Evolutionary conservation across 768 basidiomycete species (phyloP).

Genomic region (Amylocystis lapponica): DNA sequence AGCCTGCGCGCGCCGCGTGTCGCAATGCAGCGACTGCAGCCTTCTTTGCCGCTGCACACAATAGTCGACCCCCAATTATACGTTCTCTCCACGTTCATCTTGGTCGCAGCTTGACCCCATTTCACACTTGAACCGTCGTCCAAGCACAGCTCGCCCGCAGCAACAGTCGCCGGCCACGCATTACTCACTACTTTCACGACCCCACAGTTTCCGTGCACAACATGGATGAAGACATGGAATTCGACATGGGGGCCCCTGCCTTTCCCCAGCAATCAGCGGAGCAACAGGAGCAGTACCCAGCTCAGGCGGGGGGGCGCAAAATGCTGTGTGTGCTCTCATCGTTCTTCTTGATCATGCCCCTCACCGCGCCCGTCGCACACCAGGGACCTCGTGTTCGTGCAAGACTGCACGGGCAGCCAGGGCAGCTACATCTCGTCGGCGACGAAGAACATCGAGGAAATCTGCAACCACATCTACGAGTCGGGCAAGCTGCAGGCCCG

Average conservation of each 20-base stretch:
- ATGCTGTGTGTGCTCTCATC: conserved; percentile 58
- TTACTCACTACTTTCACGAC: conserved; percentile 5
- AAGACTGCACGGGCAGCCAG: conserved; percentile 92
- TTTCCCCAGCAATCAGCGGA: conserved; percentile 28
- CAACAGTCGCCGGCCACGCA: background rate
- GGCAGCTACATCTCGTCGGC: conserved; percentile 90
- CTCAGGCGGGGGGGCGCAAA: conserved; percentile 45
- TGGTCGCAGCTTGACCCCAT: no score
- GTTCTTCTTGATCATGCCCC: background rate
- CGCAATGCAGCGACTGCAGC: no score
- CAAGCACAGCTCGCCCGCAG: background rate
- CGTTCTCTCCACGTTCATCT: no score
- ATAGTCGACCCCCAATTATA: no score
- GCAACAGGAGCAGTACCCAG: conserved; percentile 30
- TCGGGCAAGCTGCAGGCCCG: conserved; percentile 83
- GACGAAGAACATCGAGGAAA: conserved; percentile 94
- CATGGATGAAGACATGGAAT: conserved; percentile 86
- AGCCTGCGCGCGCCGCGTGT: no score
- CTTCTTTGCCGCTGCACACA: no score
- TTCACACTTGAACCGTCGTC: no score
- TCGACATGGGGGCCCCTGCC: conserved; percentile 36
- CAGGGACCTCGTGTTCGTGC: conserved; percentile 92
- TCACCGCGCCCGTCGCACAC: no score
- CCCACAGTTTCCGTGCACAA: no score
- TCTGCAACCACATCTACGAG: conserved; percentile 91